These are phyloP conservation scores for Naganishia vishniacii DNA, from an alignment of 768 basidiomycete genomes.

Conservation along the genomic window DNA sequence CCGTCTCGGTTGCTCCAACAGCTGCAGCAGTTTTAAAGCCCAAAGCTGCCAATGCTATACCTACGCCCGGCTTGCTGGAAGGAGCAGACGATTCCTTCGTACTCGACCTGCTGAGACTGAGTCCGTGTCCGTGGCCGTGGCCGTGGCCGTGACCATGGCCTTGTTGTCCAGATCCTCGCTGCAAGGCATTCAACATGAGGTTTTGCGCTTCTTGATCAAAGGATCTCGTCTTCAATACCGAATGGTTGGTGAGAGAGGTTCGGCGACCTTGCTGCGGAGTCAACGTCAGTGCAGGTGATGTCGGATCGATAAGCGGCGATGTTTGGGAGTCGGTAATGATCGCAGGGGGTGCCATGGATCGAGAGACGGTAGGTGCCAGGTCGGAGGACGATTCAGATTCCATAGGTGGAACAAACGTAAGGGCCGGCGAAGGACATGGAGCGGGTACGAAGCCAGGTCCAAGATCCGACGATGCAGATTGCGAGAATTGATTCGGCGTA, in stretches of 20 bases:
- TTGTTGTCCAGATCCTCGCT: slow-evolving; percentile 50
- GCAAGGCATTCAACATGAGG: slow-evolving; percentile 55
- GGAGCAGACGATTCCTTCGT: slow-evolving; percentile 19
- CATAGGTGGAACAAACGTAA: neutral
- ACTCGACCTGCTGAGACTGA: slow-evolving; percentile 28
- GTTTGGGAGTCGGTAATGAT: neutral
- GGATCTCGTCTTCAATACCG: slow-evolving; percentile 26
- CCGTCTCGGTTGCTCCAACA: neutral
- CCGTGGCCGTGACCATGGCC: slow-evolving; percentile 32
- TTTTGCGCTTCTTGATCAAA: slow-evolving; percentile 54
- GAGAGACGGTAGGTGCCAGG: neutral
- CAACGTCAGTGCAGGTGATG: neutral
- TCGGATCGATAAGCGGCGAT: neutral
- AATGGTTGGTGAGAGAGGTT: slow-evolving; percentile 17
- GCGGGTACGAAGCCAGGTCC: slow-evolving; percentile 5
- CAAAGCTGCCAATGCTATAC: slow-evolving; percentile 44
- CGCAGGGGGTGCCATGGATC: neutral
- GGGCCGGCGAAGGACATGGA: neutral
- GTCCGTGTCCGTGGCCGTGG: slow-evolving; percentile 27
- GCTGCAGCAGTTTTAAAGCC: slow-evolving; percentile 47
- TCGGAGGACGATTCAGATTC: neutral
- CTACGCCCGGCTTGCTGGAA: slow-evolving; percentile 46
- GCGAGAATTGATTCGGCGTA: neutral
- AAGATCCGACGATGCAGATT: neutral
- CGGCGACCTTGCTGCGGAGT: slow-evolving; percentile 2